Evolutionary conservation across 257 asterid species (phyloP), one percentile per base, ranked within the genome.

Genomic region (Verbena officinalis): DNA sequence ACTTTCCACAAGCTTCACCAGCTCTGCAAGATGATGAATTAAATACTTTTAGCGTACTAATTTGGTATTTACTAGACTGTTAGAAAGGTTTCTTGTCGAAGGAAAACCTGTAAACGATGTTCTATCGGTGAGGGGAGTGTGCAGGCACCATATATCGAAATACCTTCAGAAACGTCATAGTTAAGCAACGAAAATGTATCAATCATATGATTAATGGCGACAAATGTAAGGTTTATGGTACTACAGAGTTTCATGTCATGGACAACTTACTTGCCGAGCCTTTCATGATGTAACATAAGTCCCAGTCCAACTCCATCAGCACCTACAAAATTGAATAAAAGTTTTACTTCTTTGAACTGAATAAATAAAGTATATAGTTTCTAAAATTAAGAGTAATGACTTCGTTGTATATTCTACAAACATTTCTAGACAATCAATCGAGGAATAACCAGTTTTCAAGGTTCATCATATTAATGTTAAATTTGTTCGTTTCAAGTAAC

Each of bases 121-220:
- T 61, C 89, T 81, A 76, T 89, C 96, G 36, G 64, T 24, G 22
- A 86, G 61, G 67, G 98, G 98, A 67, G 86, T 74, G 84, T 91
- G 98, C 78, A 91, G 65, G 83, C 98, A 89, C 95, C 96, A 83
- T 67, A 84, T 73, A 33, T 89, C 82, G 57, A 91, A 91, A 16
- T 83, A 72, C 87, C 98, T 91, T 67, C 72, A 69, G 16, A 46
- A 50, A 31, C 43, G 57, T 20, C 33, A 4, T 13, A 45, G 39
- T 59, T 64, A 49, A 65, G 46, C 19, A 36, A 39, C 2, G 9
- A 36, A 44, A 40, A 12, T 11, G 19, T 6, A 11, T 30, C 27
- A 53, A 1, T 7, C 2, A 3, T 0, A 17, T 16, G 17, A 16
- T 31, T 2, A 19, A 36, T 34, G 16, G 5, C 14, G 30, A 39